Evolutionary conservation across 1,284 basidiomycete genomes (phyloP), one percentile per base, ranked within the genome.

Genomic region (Psilocybe mexicana): DNA sequence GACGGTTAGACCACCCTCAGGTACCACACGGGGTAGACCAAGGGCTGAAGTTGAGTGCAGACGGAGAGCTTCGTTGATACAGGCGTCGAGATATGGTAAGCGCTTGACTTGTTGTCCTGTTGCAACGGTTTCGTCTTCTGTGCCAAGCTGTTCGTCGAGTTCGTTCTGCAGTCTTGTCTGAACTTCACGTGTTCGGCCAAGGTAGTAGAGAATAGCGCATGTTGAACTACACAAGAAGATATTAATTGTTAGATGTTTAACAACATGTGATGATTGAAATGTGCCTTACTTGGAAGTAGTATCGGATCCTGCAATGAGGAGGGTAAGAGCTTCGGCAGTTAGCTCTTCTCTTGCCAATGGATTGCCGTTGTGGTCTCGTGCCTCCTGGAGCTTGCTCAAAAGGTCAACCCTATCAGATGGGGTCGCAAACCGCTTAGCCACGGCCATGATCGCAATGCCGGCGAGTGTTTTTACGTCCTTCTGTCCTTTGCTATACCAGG

Each of bases 251-350:
- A 49, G 51, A 43, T 11, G 45, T 60, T 33, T 57, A 46, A 40
- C 1, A 30, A 24, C 8, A 26, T 11, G 23, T 36, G 10, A 42
- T 52, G 43, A 47, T 56, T 49, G 52, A 26, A 55, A 50, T 36
- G 24, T 50, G 35, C 38, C 84, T 61, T 65, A 90, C 90, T 93
- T 93, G 52, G 92, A 92, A 1, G 90, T 92, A 1, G 90, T 93
- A 67, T 93, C 91, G 8, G 86, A 88, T 2, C 90, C 92, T 30
- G 92, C 93, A 63, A 95, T 93, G 23, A 95, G 80, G 63, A 94
- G 87, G 1, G 92, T 94, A 43, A 92, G 74, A 23, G 90, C 92
- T 74, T 96, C 93, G 1, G 92, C 93, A 1, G 92, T 96, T 60
- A 96, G 76, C 70, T 96, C 93, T 67, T 85, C 84, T 48, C 81